These are phyloP conservation scores for Lasiodiplodia hormozganensis DNA, from an alignment of 2,329 filamentous ascomycete genomes.

Conservation along the genomic window DNA sequence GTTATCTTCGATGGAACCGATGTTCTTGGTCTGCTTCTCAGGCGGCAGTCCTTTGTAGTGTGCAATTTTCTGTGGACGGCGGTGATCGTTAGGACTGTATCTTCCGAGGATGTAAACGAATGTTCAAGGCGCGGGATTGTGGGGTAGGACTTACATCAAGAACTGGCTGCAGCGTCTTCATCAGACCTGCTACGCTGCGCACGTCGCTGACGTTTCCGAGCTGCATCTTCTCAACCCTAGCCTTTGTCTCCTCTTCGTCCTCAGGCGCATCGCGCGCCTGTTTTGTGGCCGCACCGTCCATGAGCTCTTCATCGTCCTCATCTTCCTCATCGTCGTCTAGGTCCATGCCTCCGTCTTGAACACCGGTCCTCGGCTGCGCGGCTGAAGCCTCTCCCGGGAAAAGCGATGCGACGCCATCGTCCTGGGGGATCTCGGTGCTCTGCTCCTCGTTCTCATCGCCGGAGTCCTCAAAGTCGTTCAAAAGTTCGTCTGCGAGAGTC, in stretches of 20 bases:
- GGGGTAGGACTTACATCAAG: constrained; percentile 66
- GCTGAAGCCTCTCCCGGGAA: constrained; percentile 34
- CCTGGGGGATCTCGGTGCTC: constrained; percentile 48
- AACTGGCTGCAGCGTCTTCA: constrained; percentile 81
- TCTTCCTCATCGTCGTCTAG: constrained; percentile 68
- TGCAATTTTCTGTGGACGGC: constrained; percentile 75
- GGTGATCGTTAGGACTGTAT: constrained; percentile 70
- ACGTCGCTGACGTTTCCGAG: constrained; percentile 71
- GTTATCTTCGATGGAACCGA: constrained; percentile 86
- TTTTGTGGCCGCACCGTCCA: constrained; percentile 51
- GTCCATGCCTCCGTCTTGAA: constrained; percentile 54
- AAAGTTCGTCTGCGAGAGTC: constrained; percentile 87
- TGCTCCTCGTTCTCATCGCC: constrained; percentile 76
- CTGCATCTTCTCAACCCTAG: constrained; percentile 83
- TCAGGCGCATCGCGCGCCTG: constrained; percentile 59
- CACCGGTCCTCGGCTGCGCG: constrained; percentile 32
- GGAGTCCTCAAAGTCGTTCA: constrained; percentile 89
- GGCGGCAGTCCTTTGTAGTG: constrained; percentile 75
- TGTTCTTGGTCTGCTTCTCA: constrained; percentile 66
- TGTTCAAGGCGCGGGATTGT: constrained; percentile 44
- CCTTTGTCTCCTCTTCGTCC: constrained; percentile 74
- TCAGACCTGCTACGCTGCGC: constrained; percentile 77
- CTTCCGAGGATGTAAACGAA: constrained; percentile 38
- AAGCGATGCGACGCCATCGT: constrained; percentile 42
- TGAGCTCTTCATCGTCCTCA: constrained; percentile 67